A percentile compares a stretch with the other conserved stretches of the same genome.
Evolutionary conservation across 768 basidiomycete genomes (phyloP).

Genomic region (Leccinum disarticulatum): DNA sequence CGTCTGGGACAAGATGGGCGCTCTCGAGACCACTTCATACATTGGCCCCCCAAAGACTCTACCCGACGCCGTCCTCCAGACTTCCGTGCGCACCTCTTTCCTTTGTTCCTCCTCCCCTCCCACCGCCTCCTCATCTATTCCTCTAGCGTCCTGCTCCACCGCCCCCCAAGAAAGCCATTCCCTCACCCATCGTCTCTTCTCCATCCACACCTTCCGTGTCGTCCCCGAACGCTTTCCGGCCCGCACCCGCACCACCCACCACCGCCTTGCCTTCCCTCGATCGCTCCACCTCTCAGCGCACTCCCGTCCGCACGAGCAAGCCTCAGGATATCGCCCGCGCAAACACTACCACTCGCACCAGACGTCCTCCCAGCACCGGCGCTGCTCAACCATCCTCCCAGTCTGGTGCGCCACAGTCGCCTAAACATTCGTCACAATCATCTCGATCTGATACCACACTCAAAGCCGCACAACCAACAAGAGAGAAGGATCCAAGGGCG

Average conservation of each 20-base stretch:
- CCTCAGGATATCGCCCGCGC: slow-evolving; percentile 52
- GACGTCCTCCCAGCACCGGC: slow-evolving; percentile 49
- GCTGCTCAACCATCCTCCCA: slow-evolving; percentile 27
- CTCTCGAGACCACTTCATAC: slow-evolving; percentile 39
- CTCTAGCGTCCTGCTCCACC: slow-evolving; percentile 40
- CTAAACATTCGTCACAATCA: slow-evolving; percentile 55
- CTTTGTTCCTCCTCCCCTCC: not conserved
- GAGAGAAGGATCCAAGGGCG: slow-evolving; percentile 39
- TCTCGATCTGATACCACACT: slow-evolving; percentile 59
- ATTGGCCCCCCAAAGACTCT: slow-evolving; percentile 27
- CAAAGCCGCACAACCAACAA: slow-evolving; percentile 38
- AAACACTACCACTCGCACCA: slow-evolving; percentile 69
- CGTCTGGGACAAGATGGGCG: slow-evolving; percentile 85
- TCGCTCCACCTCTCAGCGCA: slow-evolving; percentile 84
- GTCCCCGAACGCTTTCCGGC: slow-evolving; percentile 58
- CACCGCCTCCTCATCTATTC: not conserved
- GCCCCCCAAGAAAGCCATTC: slow-evolving; percentile 41
- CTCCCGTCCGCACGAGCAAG: slow-evolving; percentile 54
- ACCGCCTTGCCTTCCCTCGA: slow-evolving; percentile 70
- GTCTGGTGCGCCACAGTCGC: slow-evolving; percentile 34
- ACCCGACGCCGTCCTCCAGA: slow-evolving; percentile 53
- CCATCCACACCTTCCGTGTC: slow-evolving; percentile 31
- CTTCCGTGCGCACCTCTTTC: slow-evolving; percentile 45
- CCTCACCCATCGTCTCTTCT: slow-evolving; percentile 30
- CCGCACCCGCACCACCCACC: slow-evolving; percentile 72